Percentiles rank a stretch among this genome's conserved stretches.
Conservation (phyloP, 352 stramenopile species). For the Phytophthora pseudosyringae region DNA sequence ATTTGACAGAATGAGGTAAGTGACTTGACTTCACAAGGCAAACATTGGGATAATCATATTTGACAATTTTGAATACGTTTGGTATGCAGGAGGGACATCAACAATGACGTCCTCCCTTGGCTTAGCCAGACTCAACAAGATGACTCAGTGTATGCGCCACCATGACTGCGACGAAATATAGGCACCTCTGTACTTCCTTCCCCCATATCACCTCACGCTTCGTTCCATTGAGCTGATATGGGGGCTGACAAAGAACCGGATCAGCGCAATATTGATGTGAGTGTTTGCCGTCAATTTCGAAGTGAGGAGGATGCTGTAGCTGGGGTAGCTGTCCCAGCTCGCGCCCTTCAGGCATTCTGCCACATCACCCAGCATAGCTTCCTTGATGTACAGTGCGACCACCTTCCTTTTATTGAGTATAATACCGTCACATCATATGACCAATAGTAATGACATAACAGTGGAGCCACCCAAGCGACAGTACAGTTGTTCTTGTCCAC, state of each 20-base stretch:
- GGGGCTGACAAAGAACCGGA: neutral
- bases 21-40: neutral
- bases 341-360: no score
- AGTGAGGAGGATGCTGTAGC: no score
- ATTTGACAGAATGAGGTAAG: neutral
- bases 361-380: no score
- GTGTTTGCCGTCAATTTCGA: no score
- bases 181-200: slow-evolving; percentile 6
- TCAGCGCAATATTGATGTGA: neutral
- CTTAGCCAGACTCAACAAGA: neutral
- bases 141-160: neutral
- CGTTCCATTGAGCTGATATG: slow-evolving; percentile 17
- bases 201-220: slow-evolving; percentile 2
- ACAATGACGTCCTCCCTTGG: neutral
- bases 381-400: no score
- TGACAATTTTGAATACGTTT: neutral
- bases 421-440: no score
- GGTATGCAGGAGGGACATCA: neutral
- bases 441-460: no score
- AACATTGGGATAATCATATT: neutral
- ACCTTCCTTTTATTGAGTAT: no score
- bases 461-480: no score
- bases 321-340: no score
- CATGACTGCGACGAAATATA: neutral
- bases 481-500: no score